Evolutionary conservation across 352 stramenopile genomes (phyloP).

Genomic region (Saprolegnia diclina): DNA sequence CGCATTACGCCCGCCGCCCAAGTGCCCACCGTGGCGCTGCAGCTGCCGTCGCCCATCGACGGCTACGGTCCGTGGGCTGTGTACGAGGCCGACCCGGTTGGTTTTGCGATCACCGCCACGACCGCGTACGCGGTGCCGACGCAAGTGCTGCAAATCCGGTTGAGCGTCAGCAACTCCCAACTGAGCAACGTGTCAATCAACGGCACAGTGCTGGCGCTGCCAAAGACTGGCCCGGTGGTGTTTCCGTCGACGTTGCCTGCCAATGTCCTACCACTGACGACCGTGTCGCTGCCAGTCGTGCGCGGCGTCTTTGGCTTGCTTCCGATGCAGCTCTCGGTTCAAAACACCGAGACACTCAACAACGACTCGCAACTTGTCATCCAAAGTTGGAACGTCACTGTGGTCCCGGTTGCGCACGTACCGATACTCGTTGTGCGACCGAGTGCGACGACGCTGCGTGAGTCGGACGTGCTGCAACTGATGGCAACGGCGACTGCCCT

Average conservation of each 20-base stretch:
- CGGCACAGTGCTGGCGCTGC: neutral
- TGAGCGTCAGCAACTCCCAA: neutral
- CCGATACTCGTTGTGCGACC: neutral
- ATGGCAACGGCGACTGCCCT: neutral
- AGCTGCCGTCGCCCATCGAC: neutral
- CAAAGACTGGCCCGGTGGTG: neutral
- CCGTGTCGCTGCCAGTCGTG: neutral
- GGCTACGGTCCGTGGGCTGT: neutral
- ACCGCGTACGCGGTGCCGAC: neutral
- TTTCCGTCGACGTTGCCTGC: neutral
- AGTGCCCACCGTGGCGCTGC: neutral
- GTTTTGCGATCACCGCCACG: neutral
- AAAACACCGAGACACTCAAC: neutral
- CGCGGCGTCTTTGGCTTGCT: neutral
- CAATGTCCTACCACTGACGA: neutral
- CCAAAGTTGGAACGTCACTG: conserved; percentile 3
- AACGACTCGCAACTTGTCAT: neutral
- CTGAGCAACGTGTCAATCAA: neutral
- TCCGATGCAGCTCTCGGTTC: neutral
- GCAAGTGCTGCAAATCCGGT: neutral
- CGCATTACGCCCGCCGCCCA: neutral
- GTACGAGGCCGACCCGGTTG: neutral
- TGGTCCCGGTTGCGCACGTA: neutral
- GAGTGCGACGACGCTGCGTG: neutral
- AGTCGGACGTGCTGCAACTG: neutral